A percentile compares a stretch with the other conserved stretches of the same genome.
phyloP scores from a whole-genome alignment of 176 grass and related monocot genomes.

The Neostapfia colusana region DNA sequence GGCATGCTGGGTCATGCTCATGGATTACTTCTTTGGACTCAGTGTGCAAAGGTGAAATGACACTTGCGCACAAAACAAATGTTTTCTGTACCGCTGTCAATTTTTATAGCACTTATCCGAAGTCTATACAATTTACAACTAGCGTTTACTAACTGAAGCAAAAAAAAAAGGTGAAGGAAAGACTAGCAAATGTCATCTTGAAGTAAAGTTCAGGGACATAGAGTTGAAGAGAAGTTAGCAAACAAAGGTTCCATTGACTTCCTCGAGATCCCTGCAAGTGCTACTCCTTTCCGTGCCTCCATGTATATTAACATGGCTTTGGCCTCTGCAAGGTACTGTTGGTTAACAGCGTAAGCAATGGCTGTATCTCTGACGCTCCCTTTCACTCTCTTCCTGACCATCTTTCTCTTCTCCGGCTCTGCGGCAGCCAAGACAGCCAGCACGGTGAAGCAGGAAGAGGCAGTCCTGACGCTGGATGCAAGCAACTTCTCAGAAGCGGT shows the following conservation, averaged over 20 bases:
- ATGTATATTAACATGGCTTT: slow-evolving; percentile 33
- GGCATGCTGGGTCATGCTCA: neutral
- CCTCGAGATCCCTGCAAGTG: slow-evolving; percentile 52
- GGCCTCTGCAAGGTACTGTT: slow-evolving; percentile 6
- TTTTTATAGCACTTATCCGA: neutral
- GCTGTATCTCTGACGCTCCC: slow-evolving; percentile 38
- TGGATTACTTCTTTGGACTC: slow-evolving; percentile 14
- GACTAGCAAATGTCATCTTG: slow-evolving; percentile 19
- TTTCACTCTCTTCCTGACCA: slow-evolving; percentile 34
- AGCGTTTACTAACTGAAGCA: neutral
- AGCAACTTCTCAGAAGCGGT: slow-evolving; percentile 78
- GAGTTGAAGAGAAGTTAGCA: slow-evolving; percentile 51
- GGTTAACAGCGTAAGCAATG: slow-evolving; percentile 53
- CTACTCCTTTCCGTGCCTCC: neutral
- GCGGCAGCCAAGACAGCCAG: neutral
- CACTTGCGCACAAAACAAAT: slow-evolving; percentile 17
- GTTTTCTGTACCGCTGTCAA: neutral
- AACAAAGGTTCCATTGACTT: slow-evolving; percentile 44
- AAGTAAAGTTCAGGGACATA: slow-evolving; percentile 50
- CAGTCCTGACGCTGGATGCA: slow-evolving; percentile 51
- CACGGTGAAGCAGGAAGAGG: slow-evolving; percentile 20
- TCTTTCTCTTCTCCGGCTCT: slow-evolving; percentile 24
- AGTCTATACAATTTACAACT: slow-evolving; percentile 2
- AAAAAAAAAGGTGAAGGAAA: slow-evolving; percentile 11
- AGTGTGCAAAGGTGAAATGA: slow-evolving; percentile 6